A percentile compares a stretch with the other conserved stretches of the same genome.
These are phyloP conservation scores for Vitis rupestris DNA, from an alignment of 164 flowering plant species.

Conservation along the genomic window DNA sequence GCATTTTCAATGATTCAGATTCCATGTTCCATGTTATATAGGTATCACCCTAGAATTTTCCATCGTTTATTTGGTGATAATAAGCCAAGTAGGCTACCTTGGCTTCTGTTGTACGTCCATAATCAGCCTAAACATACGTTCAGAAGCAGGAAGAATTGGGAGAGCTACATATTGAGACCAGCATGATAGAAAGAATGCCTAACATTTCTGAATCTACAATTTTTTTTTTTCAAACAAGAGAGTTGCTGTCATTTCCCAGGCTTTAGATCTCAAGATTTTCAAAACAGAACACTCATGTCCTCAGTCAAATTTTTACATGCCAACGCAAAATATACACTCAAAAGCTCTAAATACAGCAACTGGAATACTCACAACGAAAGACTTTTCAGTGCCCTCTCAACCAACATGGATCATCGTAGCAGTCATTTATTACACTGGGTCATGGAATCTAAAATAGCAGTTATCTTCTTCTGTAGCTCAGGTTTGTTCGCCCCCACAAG, in stretches of 20 bases:
- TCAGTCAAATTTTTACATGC: background rate
- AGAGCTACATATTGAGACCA: no score
- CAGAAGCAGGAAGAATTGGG: no score
- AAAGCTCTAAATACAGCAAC: background rate
- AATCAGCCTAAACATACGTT: no score
- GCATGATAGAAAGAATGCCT: no score
- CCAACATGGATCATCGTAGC: background rate
- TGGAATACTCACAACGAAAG: background rate
- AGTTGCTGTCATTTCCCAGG: background rate
- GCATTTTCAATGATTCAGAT: no score
- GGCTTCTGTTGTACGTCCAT: no score
- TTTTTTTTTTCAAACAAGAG: background rate
- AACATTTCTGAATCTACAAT: background rate
- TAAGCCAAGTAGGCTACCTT: no score
- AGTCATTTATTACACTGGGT: conserved; percentile 10
- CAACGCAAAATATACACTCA: background rate
- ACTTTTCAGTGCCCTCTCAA: background rate
- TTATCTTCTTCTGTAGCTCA: conserved; percentile 71
- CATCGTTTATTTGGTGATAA: no score
- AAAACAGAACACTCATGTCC: background rate
- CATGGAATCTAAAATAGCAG: conserved; percentile 37
- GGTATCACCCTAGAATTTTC: no score
- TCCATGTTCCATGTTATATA: no score
- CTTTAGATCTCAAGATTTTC: background rate
- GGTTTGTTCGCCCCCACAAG: conserved; percentile 92